Base-by-base conservation (phyloP, 208 protist species). In the Trypanosoma lewisi region DNA sequence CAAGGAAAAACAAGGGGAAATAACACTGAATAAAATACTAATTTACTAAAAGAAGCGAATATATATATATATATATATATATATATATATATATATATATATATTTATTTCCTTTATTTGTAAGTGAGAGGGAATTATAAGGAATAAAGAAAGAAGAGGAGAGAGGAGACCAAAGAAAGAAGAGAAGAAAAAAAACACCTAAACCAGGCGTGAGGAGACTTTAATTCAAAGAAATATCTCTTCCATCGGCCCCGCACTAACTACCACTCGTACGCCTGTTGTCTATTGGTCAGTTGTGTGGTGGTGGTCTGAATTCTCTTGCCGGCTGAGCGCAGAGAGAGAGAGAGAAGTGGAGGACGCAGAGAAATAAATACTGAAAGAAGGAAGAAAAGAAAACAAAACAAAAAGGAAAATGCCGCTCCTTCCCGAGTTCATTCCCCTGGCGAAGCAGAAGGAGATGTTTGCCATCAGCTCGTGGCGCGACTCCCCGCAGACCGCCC, bases 351-450 rank as follows among this genome's bases (percentile, higher is more conserved):
- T 44, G 39, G 16, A 44, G n/a, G n/a, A n/a, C n/a, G n/a, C n/a
- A 44, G 21, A 37, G 55, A 55, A 34, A 17, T 36, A 39, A 51
- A 50, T 9, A 50, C 34, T 1, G 28, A 63, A 44, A 52, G 14
- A 45, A 31, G 31, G 45, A 47, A 54, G 52, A 52, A 42, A 48
- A 27, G 33, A 27, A 65, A 55, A 65, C 27, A 63, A 47, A 47
- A 14, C 16, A 3, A 19, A 44, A 47, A 47, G 17, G 14, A 61
- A 58, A 54, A 89, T 89, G 83, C 74, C 83, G 8, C 48, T 71
- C 39, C 50, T 75, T 14, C 87, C 87, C 14, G 77, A 93, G 44
- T 93, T 85, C 69, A 93, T 93, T 63, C 81, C 87, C 11, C 69
- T 93, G 39, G 65, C 73, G 12, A 87, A 89, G 67, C 63, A 74